Evolutionary conservation across 257 asterid genomes (phyloP).

Genomic region (Nicotiana obtusifolia): DNA sequence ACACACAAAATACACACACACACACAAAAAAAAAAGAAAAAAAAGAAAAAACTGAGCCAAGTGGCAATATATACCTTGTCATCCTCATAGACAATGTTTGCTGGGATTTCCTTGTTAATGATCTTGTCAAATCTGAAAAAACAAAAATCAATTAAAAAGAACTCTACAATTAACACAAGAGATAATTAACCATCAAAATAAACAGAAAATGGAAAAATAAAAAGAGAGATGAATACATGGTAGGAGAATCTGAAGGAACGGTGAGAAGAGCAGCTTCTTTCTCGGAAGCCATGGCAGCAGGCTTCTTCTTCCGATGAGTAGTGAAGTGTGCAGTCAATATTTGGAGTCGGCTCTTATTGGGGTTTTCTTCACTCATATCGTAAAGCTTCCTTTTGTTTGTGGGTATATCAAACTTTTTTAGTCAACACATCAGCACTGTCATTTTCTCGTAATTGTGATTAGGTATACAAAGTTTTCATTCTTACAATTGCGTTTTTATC

Average conservation of each 20-base stretch:
- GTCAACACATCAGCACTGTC: not conserved
- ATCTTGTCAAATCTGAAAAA: slow-evolving; percentile 83
- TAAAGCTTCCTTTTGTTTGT: not conserved
- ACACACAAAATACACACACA: not conserved
- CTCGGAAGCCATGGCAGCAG: slow-evolving; percentile 74
- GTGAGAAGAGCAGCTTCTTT: slow-evolving; percentile 85
- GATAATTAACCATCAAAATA: slow-evolving; percentile 6
- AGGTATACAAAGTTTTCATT: not conserved
- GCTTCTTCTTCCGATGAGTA: slow-evolving; percentile 2
- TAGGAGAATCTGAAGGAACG: slow-evolving; percentile 62
- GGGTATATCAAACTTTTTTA: not conserved
- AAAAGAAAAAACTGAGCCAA: not conserved
- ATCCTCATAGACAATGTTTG: slow-evolving; percentile 78
- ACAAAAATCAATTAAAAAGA: not conserved
- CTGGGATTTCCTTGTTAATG: slow-evolving; percentile 76
- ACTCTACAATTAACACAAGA: not conserved
- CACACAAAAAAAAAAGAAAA: not conserved
- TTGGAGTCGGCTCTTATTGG: slow-evolving; percentile 31
- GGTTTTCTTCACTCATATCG: not conserved
- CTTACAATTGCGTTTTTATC: not conserved
- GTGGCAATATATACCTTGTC: slow-evolving; percentile 49
- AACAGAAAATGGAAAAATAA: not conserved
- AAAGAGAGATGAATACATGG: slow-evolving; percentile 40
- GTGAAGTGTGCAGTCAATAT: slow-evolving; percentile 45
- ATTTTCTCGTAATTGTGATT: not conserved